These are phyloP conservation scores for Neocatenulostroma microsporum DNA, from an alignment of 2,329 filamentous ascomycete genomes.

Conservation along the genomic window DNA sequence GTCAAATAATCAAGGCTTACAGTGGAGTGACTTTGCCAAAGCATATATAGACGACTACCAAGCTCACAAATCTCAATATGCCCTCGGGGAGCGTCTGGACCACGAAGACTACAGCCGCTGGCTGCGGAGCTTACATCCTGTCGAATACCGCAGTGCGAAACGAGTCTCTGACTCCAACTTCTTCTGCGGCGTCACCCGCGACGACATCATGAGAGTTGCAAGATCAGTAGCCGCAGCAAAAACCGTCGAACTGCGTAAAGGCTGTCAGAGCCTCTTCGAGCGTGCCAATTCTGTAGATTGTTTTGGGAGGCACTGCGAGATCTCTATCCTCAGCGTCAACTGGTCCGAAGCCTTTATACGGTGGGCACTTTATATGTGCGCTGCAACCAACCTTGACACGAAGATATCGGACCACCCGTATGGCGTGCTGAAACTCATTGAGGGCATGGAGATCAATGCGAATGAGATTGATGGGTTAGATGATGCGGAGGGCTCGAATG, in stretches of 20 bases:
- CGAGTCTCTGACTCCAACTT: slow-evolving; percentile 34
- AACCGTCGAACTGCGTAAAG: slow-evolving; percentile 30
- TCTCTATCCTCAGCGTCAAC: slow-evolving; percentile 40
- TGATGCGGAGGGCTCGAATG: slow-evolving; percentile 20
- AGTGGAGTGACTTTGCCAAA: slow-evolving; percentile 32
- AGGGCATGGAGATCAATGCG: slow-evolving; percentile 20
- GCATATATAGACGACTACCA: slow-evolving; percentile 36
- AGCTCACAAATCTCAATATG: slow-evolving; percentile 25
- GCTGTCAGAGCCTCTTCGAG: slow-evolving; percentile 31
- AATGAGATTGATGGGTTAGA: slow-evolving; percentile 31
- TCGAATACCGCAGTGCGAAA: slow-evolving; percentile 36
- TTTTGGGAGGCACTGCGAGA: slow-evolving; percentile 6
- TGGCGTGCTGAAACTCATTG: slow-evolving; percentile 7
- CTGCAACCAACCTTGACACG: too few species aligned
- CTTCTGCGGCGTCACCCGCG: slow-evolving; percentile 31
- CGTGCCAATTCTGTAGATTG: too few species aligned
- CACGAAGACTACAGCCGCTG: slow-evolving; percentile 31
- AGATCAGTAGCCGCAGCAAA: slow-evolving; percentile 23
- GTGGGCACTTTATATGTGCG: not conserved
- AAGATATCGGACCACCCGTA: too few species aligned
- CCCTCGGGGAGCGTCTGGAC: slow-evolving; percentile 17
- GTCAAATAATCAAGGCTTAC: too few species aligned
- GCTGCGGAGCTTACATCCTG: slow-evolving; percentile 28
- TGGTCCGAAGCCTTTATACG: slow-evolving; percentile 41
- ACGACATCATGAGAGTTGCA: slow-evolving; percentile 26